These are phyloP conservation scores for Nitzschia putrida DNA, from an alignment of 108 stramenopile species.

Conservation along the genomic window DNA sequence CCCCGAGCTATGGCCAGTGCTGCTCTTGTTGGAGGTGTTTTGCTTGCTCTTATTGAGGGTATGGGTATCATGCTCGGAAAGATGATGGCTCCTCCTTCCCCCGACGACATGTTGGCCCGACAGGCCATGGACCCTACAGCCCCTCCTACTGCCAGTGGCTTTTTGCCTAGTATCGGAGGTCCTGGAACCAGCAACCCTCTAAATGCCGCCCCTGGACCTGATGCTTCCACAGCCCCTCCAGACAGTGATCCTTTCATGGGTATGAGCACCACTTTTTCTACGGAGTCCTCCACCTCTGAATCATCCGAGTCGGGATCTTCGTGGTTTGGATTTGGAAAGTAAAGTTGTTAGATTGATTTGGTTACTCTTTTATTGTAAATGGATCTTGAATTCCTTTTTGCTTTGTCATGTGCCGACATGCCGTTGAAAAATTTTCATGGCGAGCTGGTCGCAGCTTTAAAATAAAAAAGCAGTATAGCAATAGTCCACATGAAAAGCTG, in stretches of 20 bases:
- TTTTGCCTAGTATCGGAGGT: slow-evolving; percentile 53
- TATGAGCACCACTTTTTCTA: slow-evolving; percentile 48
- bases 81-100: slow-evolving; percentile 49
- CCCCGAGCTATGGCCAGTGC: slow-evolving; percentile 92
- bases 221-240: slow-evolving; percentile 8
- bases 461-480: no score
- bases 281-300: slow-evolving; percentile 25
- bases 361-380: no score
- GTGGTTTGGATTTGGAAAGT: slow-evolving; percentile 38
- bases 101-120: slow-evolving; percentile 51
- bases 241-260: slow-evolving; percentile 25
- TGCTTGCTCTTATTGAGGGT: slow-evolving; percentile 97
- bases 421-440: no score
- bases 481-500: no score
- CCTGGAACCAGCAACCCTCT: slow-evolving; percentile 3
- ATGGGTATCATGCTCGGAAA: slow-evolving; percentile 86
- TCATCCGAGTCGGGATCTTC: slow-evolving; percentile 17
- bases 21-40: slow-evolving; percentile 91
- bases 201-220: slow-evolving; percentile 2
- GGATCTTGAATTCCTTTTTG: no score
- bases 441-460: no score
- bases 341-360: no score
- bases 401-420: no score
- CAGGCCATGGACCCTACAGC: slow-evolving; percentile 77
- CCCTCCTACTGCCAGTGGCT: slow-evolving; percentile 82